phyloP scores from a whole-genome alignment of 495 filamentous ascomycete genomes.

The Penicillium goetzii region DNA sequence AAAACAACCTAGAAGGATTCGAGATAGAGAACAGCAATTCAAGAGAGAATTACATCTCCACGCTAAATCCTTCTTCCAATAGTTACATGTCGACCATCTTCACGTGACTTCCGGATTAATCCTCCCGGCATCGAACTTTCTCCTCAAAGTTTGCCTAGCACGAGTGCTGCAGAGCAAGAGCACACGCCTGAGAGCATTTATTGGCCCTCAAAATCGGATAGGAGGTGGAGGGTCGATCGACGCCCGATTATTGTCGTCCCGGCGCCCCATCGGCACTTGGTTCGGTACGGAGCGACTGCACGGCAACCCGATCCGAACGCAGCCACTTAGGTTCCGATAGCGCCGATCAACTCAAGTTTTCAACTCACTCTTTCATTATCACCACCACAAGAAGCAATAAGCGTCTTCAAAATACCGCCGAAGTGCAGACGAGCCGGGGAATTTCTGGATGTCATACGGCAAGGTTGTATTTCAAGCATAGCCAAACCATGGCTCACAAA shows the following conservation, averaged over 20 bases:
- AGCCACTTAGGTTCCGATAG: conserved; percentile 11
- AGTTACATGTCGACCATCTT: background rate
- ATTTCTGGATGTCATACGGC: background rate
- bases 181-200: background rate
- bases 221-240: background rate
- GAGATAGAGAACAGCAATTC: background rate
- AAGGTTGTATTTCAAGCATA: background rate
- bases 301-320: conserved; percentile 38
- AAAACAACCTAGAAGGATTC: background rate
- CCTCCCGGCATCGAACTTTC: background rate
- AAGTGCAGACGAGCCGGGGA: background rate
- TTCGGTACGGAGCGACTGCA: conserved; percentile 35
- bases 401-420: no score
- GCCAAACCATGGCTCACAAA: conserved; percentile 11
- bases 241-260: background rate
- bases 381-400: background rate
- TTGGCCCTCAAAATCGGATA: background rate
- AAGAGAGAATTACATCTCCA: background rate
- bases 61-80: background rate
- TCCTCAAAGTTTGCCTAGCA: background rate
- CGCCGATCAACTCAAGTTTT: background rate
- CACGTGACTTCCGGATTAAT: conserved; percentile 1
- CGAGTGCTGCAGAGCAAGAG: background rate
- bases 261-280: conserved; percentile 31
- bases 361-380: background rate